A percentile compares a stretch with the other conserved stretches of the same genome.
These are phyloP conservation scores for Lyophyllum atratum DNA, from an alignment of 768 basidiomycete species.

Conservation along the genomic window DNA sequence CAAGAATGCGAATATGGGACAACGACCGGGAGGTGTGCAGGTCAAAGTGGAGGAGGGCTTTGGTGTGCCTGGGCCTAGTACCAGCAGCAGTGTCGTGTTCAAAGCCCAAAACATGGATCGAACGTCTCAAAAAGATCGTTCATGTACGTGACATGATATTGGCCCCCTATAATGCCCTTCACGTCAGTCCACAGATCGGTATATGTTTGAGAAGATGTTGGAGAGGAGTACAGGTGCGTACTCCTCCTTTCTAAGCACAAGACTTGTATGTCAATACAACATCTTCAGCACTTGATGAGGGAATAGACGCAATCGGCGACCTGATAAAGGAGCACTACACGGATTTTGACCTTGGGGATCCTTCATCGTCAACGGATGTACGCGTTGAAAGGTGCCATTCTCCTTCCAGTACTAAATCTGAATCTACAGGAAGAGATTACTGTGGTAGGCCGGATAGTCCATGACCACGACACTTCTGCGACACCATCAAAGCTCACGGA, in stretches of 20 bases:
- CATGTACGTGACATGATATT: conserved; percentile 48
- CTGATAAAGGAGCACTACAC: conserved; percentile 70
- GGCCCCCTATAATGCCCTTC: neutral
- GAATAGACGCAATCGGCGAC: conserved; percentile 86
- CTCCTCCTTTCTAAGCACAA: neutral
- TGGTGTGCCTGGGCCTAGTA: conserved; percentile 26
- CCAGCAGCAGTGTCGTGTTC: conserved; percentile 34
- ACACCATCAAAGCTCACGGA: conserved; percentile 71
- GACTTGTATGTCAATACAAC: neutral
- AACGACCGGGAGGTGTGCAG: conserved; percentile 18
- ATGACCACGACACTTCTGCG: conserved; percentile 61
- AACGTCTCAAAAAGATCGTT: conserved; percentile 44
- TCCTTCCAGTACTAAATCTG: conserved; percentile 2
- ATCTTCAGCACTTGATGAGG: conserved; percentile 71
- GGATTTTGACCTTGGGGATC: conserved; percentile 79
- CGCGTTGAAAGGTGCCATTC: conserved; percentile 14
- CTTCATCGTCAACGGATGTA: conserved; percentile 45
- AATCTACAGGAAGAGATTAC: conserved; percentile 57
- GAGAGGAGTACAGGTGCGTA: conserved; percentile 78
- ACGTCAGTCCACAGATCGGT: conserved; percentile 57
- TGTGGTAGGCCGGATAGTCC: conserved; percentile 73
- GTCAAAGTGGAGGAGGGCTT: conserved; percentile 38
- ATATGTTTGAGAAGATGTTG: conserved; percentile 92
- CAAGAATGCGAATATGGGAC: conserved; percentile 19
- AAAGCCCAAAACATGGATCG: conserved; percentile 39